A percentile compares a stretch with the other conserved stretches of the same genome.
Evolutionary conservation across 208 protist species (phyloP).

Genomic region (Naegleria fowleri): DNA sequence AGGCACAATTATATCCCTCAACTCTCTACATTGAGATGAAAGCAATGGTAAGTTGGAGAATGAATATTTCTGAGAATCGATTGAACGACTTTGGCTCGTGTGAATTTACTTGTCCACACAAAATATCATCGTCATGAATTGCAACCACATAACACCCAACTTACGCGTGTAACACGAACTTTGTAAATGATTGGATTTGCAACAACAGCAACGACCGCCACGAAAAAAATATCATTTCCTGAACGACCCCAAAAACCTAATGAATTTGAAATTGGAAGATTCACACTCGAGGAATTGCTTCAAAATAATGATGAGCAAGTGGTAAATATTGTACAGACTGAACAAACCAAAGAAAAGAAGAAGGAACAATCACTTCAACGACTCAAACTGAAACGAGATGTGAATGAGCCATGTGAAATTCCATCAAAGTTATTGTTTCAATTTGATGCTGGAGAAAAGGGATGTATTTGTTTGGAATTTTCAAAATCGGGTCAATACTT

Average conservation of each 20-base stretch:
- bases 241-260: neutral
- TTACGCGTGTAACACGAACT: too few species aligned
- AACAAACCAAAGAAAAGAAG: neutral
- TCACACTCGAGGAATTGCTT: neutral
- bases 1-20: neutral
- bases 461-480: slow-evolving; percentile 26
- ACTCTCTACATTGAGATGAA: neutral
- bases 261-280: neutral
- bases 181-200: too few species aligned
- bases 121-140: too few species aligned
- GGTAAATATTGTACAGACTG: neutral
- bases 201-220: neutral
- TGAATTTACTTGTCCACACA: too few species aligned
- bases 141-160: too few species aligned
- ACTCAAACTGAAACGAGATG: neutral
- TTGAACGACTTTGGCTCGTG: too few species aligned
- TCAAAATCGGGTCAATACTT: slow-evolving; percentile 5
- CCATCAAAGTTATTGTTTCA: neutral
- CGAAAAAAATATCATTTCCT: neutral
- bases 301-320: neutral
- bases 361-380: neutral
- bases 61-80: too few species aligned
- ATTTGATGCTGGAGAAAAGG: neutral
- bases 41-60: neutral
- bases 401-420: neutral